Evolutionary conservation across 768 basidiomycete genomes (phyloP), one percentile per base, ranked within the genome.

Genomic region (Steccherinum ochraceum): DNA sequence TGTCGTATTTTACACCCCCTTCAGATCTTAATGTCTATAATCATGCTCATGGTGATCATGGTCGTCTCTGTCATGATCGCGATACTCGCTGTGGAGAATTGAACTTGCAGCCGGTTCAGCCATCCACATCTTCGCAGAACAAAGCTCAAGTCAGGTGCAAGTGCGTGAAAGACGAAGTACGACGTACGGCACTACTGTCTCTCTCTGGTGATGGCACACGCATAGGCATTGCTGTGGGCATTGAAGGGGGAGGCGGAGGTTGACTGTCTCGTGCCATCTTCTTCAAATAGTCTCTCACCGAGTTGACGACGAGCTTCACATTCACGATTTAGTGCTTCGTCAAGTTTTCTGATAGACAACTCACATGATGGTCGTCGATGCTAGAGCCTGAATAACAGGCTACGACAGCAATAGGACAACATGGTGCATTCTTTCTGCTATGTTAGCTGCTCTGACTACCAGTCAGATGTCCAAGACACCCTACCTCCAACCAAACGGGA

Each of bases 331-430:
- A 24, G 52, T 49, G n/a, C n/a, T n/a, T n/a, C n/a, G n/a, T n/a
- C n/a, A n/a, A n/a, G n/a, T n/a, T n/a, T n/a, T n/a, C n/a, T n/a
- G n/a, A n/a, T 45, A 5, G 21, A 39, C 63, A 2, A 61, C 84
- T 51, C 58, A 91, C 88, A 52, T 73, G 78, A 59, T 91, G 89
- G 63, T 91, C 89, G 50, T 91, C 89, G 49, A 79, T 74, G 43
- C 84, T 86, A 40, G 87, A 87, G 23, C 89, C 89, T 13, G 89
- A 90, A 65, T 87, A 90, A 56, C 84, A 86, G 3, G 83, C 88
- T 23, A 78, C 81, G 16, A 90, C 69, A 4, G 82, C 89, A 51
- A 91, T 88, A 1, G 89, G 89, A 63, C 87, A 88, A 58, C 86
- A 88, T n/a, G 78, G 81, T 12, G 85, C 86, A 53, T 86, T 89